phyloP scores from a whole-genome alignment of 371 early-diverging fungal species.

The Mortierella sp. region DNA sequence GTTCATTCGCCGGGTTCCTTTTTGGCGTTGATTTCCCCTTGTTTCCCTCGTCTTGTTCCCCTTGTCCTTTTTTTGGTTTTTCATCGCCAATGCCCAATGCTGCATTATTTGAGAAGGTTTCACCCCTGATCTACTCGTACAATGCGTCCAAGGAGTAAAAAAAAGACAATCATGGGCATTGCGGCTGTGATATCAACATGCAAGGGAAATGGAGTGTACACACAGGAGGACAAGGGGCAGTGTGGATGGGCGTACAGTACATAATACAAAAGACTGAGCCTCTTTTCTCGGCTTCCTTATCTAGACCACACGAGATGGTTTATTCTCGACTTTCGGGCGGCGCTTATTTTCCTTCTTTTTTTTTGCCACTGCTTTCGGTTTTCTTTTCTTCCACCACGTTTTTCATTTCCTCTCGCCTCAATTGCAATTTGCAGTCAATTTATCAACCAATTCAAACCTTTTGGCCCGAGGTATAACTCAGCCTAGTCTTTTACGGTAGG shows the following conservation, averaged over 20 bases:
- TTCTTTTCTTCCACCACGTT: slow-evolving; percentile 7
- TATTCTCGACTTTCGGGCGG: neutral
- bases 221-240: too few relatives aligned
- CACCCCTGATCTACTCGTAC: slow-evolving; percentile 2
- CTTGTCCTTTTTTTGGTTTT: neutral
- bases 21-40: too few relatives aligned
- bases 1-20: slow-evolving; percentile 2
- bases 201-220: too few relatives aligned
- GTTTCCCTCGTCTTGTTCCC: too few relatives aligned
- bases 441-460: neutral
- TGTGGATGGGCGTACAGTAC: too few relatives aligned
- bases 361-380: neutral
- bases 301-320: neutral
- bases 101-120: neutral
- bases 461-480: slow-evolving; percentile 4
- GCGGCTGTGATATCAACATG: too few relatives aligned
- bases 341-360: too few relatives aligned
- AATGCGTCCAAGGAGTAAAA: neutral
- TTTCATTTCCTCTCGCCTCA: neutral
- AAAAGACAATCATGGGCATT: too few relatives aligned
- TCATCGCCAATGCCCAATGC: slow-evolving; percentile 2
- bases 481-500: too few relatives aligned
- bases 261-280: too few relatives aligned
- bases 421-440: slow-evolving; percentile 11
- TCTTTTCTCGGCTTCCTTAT: neutral